These are phyloP conservation scores for Firmiana major DNA, from an alignment of 345 rosid species.

Conservation along the genomic window DNA sequence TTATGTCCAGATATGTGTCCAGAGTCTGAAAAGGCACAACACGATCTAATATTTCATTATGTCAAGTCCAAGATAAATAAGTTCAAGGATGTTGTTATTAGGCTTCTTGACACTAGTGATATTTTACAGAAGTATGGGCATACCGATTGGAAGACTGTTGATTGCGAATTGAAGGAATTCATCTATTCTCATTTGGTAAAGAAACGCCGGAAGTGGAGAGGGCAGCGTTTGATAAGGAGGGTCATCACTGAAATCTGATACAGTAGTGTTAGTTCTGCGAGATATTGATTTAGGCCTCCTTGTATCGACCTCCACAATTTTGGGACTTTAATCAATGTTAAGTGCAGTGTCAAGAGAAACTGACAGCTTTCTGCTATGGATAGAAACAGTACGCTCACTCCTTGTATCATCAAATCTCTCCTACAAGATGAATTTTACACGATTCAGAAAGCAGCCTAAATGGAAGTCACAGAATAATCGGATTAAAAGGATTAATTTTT, in stretches of 20 bases:
- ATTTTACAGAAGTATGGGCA: neutral
- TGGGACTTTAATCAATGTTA: conserved; percentile 57
- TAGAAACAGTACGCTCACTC: conserved; percentile 46
- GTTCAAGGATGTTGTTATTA: neutral
- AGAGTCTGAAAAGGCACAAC: too few species aligned
- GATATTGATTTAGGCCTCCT: conserved; percentile 70
- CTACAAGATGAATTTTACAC: conserved; percentile 23
- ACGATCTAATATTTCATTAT: conserved; percentile 11
- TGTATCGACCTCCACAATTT: conserved; percentile 88
- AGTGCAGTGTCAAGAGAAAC: conserved; percentile 43
- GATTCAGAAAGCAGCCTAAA: neutral
- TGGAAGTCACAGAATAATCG: neutral
- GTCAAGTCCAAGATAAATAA: neutral
- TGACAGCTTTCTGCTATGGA: conserved; percentile 75
- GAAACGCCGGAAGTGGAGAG: conserved; percentile 32
- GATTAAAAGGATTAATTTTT: neutral
- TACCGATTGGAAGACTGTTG: neutral
- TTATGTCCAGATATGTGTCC: too few species aligned
- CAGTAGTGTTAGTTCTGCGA: conserved; percentile 40
- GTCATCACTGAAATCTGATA: conserved; percentile 53
- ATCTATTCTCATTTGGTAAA: conserved; percentile 1
- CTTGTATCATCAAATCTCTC: conserved; percentile 69
- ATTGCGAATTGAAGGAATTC: neutral
- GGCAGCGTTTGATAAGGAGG: conserved; percentile 30
- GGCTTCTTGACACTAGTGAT: neutral